phyloP scores from a whole-genome alignment of 306 rosid genomes.

The Quercus cerris region DNA sequence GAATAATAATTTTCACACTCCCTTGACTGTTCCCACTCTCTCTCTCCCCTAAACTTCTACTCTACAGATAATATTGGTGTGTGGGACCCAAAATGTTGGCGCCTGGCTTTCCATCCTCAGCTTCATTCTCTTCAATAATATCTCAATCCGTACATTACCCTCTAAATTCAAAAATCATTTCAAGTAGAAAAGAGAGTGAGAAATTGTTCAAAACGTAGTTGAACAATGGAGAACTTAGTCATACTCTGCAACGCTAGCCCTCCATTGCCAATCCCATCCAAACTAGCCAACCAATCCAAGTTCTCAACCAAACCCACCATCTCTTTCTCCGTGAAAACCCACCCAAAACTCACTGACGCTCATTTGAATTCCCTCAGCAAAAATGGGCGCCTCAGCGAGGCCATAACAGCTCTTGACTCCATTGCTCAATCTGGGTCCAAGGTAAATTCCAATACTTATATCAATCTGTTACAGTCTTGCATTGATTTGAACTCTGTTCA shows the following conservation, averaged over 20 bases:
- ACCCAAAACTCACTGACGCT: slow-evolving; percentile 31
- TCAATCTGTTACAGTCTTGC: slow-evolving; percentile 69
- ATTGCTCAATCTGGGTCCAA: slow-evolving; percentile 56
- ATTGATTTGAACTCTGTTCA: slow-evolving; percentile 56
- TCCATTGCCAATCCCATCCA: slow-evolving; percentile 31
- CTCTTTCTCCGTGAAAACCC: slow-evolving; percentile 27
- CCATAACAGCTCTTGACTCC: slow-evolving; percentile 54
- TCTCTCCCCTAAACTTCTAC: no score
- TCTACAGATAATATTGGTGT: not conserved
- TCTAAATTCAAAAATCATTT: not conserved
- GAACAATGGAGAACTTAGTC: slow-evolving; percentile 48
- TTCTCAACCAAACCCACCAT: slow-evolving; percentile 34
- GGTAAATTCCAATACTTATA: slow-evolving; percentile 51
- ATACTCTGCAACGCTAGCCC: slow-evolving; percentile 44
- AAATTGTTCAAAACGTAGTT: not conserved
- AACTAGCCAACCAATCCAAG: slow-evolving; percentile 28
- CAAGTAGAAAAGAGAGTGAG: not conserved
- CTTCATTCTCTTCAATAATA: not conserved
- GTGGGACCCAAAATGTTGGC: not conserved
- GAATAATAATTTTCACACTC: no score
- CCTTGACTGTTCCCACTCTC: no score
- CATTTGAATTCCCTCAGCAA: slow-evolving; percentile 53
- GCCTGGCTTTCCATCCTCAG: not conserved
- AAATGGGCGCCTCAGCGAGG: slow-evolving; percentile 58
- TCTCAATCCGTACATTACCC: not conserved